Conservation (phyloP, 106 monocot species). For the Posidonia australis region DNA sequence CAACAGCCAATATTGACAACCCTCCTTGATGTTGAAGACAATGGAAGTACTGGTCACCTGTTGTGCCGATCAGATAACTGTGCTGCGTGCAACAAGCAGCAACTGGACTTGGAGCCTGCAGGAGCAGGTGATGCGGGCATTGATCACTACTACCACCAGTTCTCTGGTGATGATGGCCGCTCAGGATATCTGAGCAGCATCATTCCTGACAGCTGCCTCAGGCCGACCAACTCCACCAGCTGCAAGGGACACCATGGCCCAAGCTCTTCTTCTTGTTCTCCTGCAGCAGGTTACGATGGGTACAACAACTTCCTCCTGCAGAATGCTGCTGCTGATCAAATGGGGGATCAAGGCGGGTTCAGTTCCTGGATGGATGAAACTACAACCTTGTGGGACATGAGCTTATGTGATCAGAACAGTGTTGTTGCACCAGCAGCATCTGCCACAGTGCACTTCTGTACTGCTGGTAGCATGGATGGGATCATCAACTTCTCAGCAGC, state of each 20-base stretch:
- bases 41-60: conserved; percentile 3
- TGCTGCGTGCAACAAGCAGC: conserved; percentile 6
- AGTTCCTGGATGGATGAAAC: neutral
- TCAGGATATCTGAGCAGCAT: conserved; percentile 12
- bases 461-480: too few relatives aligned
- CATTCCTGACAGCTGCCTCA: conserved; percentile 9
- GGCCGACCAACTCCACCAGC: neutral
- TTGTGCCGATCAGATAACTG: conserved; percentile 9
- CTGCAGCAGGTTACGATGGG: neutral
- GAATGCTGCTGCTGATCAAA: neutral
- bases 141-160: neutral
- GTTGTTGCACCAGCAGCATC: too few relatives aligned
- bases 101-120: too few relatives aligned
- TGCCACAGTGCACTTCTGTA: too few relatives aligned
- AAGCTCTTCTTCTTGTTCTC: neutral
- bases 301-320: neutral
- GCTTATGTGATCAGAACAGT: too few relatives aligned
- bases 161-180: neutral
- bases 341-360: neutral
- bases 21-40: neutral
- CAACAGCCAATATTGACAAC: neutral
- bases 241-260: neutral
- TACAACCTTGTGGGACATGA: neutral
- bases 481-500: too few relatives aligned
- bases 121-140: neutral